These are phyloP conservation scores for Forsythia viridissima DNA, from an alignment of 257 asterid genomes.

Conservation along the genomic window DNA sequence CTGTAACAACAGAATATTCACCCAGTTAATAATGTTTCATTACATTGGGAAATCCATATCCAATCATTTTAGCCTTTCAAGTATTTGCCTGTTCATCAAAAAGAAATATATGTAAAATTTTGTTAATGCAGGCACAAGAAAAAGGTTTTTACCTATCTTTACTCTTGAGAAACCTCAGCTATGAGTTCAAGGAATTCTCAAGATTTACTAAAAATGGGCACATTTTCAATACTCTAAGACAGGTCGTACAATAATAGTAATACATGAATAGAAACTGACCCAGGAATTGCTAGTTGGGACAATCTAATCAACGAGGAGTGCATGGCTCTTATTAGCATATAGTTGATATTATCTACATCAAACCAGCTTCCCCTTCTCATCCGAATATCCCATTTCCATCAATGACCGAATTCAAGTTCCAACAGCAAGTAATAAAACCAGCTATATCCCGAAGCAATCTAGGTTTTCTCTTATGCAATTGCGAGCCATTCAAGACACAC, in stretches of 20 bases:
- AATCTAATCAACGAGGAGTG: not conserved
- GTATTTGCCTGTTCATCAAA: not conserved
- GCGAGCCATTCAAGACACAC: not conserved
- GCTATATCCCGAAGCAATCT: not conserved
- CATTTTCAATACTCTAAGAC: not conserved
- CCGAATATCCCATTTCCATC: not conserved
- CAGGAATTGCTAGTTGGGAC: not conserved
- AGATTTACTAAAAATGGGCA: not conserved
- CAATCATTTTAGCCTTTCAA: not conserved
- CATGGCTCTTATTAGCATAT: not conserved
- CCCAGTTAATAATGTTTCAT: not conserved
- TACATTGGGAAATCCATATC: not conserved
- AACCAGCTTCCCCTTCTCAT: not conserved
- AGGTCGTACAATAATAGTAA: too few species aligned
- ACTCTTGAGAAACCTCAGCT: not conserved
- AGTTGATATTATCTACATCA: too few species aligned
- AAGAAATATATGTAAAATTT: not conserved
- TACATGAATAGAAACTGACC: not conserved
- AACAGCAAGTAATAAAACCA: not conserved
- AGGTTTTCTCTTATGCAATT: not conserved
- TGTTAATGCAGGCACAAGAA: not conserved
- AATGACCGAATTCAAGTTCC: not conserved
- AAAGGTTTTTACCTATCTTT: not conserved
- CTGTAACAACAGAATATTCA: slow-evolving; percentile 19
- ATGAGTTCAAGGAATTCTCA: not conserved